Conservation (phyloP, 2,329 filamentous ascomycete species). For the Paraconiothyrium sp. region DNA sequence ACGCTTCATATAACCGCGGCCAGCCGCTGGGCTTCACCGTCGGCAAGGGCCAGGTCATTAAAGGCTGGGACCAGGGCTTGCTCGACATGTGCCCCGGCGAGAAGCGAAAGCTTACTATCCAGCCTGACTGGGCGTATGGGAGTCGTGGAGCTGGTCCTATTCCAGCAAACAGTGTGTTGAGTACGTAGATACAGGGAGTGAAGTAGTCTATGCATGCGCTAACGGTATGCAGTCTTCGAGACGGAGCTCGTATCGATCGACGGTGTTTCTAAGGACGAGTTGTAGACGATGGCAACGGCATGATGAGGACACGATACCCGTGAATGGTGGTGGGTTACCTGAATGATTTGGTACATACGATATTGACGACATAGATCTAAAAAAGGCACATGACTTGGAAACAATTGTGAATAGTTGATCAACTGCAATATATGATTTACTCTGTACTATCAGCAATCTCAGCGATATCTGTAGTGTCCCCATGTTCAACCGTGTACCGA, state of each 20-base stretch:
- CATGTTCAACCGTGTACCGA: background rate
- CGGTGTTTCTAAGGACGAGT: slow-evolving; percentile 66
- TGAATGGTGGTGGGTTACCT: background rate
- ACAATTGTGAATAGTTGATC: background rate
- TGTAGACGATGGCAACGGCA: slow-evolving; percentile 32
- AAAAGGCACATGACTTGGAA: background rate
- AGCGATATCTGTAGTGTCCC: background rate
- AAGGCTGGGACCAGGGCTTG: slow-evolving; percentile 94
- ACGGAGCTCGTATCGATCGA: slow-evolving; percentile 87
- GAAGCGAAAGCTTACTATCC: slow-evolving; percentile 90
- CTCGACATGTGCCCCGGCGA: slow-evolving; percentile 97
- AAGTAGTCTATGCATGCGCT: slow-evolving; percentile 20
- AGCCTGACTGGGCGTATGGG: slow-evolving; percentile 87
- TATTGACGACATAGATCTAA: background rate
- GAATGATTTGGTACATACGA: background rate
- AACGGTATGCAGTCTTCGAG: slow-evolving; percentile 74
- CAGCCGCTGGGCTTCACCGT: slow-evolving; percentile 81
- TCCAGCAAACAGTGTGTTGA: slow-evolving; percentile 80
- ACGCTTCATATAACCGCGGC: slow-evolving; percentile 75
- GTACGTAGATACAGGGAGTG: slow-evolving; percentile 56
- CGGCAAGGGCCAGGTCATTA: slow-evolving; percentile 88
- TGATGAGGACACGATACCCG: slow-evolving; percentile 12
- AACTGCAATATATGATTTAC: background rate
- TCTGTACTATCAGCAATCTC: background rate
- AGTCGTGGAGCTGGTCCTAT: slow-evolving; percentile 82